phyloP scores from a whole-genome alignment of 768 basidiomycete species.

The Gyrodon lividus region DNA sequence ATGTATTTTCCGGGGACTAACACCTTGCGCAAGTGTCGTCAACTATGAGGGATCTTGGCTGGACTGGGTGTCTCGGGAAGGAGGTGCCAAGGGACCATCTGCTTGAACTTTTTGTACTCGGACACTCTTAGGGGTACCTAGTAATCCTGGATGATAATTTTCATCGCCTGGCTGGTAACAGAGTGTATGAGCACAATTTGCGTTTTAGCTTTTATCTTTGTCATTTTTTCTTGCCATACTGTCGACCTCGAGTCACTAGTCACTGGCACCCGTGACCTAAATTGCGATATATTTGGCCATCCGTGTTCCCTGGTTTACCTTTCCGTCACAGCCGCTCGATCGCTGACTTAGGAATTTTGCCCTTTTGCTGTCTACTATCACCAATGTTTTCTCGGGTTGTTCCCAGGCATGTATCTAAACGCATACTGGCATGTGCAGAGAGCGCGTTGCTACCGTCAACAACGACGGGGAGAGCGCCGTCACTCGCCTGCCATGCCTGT shows the following conservation, averaged over 20 bases:
- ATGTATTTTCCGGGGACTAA: background rate
- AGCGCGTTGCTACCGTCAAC: conserved; percentile 4
- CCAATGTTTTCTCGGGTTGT: conserved; percentile 22
- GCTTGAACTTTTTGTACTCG: conserved; percentile 1
- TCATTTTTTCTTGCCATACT: no score
- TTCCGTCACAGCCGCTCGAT: background rate
- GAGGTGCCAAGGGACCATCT: conserved; percentile 36
- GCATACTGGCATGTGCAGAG: conserved; percentile 2
- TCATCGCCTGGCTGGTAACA: background rate
- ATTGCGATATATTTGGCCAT: no score
- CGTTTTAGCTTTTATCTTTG: background rate
- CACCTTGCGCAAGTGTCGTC: conserved; percentile 40
- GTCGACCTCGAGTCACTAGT: no score
- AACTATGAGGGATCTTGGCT: conserved; percentile 90
- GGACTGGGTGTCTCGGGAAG: conserved; percentile 69
- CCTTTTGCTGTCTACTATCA: background rate
- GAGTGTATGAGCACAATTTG: background rate
- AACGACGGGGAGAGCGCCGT: background rate
- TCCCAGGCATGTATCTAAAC: conserved; percentile 12
- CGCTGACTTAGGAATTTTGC: background rate
- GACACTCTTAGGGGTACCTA: background rate
- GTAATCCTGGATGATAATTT: background rate
- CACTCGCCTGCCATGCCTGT: background rate
- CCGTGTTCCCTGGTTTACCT: background rate
- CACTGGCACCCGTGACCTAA: no score